Evolutionary conservation across 2,329 filamentous ascomycete species (phyloP).

Genomic region (Balansia obtecta): DNA sequence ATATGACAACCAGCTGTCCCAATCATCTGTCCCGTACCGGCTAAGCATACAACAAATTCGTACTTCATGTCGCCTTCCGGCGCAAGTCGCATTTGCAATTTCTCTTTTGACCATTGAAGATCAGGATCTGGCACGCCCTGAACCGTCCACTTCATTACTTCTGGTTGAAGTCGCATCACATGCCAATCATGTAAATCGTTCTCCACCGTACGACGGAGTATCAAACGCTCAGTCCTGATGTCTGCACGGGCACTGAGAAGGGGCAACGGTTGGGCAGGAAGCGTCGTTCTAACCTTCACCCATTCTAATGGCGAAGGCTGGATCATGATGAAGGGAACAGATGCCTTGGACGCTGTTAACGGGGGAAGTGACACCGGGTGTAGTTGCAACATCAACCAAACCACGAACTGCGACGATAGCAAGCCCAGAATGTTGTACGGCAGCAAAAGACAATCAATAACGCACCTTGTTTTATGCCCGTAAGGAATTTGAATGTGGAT

Average conservation of each 20-base stretch:
- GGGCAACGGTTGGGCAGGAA: slow-evolving; percentile 31
- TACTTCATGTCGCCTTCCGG: slow-evolving; percentile 38
- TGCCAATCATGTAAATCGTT: slow-evolving; percentile 39
- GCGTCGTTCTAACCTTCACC: slow-evolving; percentile 34
- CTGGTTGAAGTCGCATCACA: slow-evolving; percentile 40
- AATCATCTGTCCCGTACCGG: slow-evolving; percentile 36
- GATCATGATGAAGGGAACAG: not conserved
- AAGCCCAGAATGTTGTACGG: no score
- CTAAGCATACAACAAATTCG: slow-evolving; percentile 41
- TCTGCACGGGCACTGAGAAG: slow-evolving; percentile 23
- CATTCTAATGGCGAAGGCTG: slow-evolving; percentile 14
- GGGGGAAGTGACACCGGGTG: not conserved
- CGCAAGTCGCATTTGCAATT: slow-evolving; percentile 29
- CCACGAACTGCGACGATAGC: not conserved
- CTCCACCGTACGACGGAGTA: slow-evolving; percentile 36
- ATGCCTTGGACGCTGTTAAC: not conserved
- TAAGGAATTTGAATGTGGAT: no score
- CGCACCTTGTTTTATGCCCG: no score
- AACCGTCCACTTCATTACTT: slow-evolving; percentile 49
- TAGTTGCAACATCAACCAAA: not conserved
- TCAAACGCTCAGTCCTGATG: slow-evolving; percentile 39
- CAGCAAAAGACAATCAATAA: no score
- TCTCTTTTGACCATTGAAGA: slow-evolving; percentile 28
- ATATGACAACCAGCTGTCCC: slow-evolving; percentile 34
- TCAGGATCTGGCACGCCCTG: slow-evolving; percentile 29